Evolutionary conservation across 805 yeast species (phyloP).

Genomic region (Starmerella davenportii): DNA sequence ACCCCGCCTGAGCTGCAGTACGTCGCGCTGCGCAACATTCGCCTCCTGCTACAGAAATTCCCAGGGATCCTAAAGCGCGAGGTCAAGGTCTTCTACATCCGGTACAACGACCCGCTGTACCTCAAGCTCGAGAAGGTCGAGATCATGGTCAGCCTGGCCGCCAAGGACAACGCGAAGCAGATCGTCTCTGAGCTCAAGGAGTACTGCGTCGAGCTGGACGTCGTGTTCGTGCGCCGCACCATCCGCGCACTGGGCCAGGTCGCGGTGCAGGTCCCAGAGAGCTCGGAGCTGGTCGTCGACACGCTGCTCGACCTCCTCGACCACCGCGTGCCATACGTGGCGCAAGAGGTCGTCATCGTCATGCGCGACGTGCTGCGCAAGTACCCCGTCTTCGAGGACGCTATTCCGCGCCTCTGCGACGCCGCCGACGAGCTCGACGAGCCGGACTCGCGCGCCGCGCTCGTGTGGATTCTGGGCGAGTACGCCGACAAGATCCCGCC

Average conservation of each 20-base stretch:
- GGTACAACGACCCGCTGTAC: conserved; percentile 80
- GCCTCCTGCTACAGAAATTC: conserved; percentile 74
- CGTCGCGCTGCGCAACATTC: conserved; percentile 77
- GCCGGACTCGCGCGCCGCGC: conserved; percentile 58
- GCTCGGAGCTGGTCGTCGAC: conserved; percentile 50
- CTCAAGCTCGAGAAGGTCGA: conserved; percentile 88
- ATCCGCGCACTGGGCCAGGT: conserved; percentile 79
- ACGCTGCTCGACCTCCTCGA: conserved; percentile 47
- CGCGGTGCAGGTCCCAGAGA: conserved; percentile 54
- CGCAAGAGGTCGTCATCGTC: conserved; percentile 65
- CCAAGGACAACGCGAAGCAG: conserved; percentile 37
- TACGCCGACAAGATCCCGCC: conserved; percentile 37
- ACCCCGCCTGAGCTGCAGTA: conserved; percentile 90
- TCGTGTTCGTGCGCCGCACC: conserved; percentile 76
- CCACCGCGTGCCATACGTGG: conserved; percentile 43
- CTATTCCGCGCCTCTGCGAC: conserved; percentile 29
- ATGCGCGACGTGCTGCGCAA: conserved; percentile 58
- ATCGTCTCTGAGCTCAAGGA: conserved; percentile 67
- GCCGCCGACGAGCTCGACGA: conserved; percentile 48
- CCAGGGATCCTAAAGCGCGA: conserved; percentile 65
- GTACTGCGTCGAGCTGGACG: conserved; percentile 76
- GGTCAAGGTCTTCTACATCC: conserved; percentile 74
- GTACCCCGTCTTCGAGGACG: conserved; percentile 44
- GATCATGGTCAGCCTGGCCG: conserved; percentile 63
- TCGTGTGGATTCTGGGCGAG: conserved; percentile 76